These are phyloP conservation scores for Botrytis cinerea DNA, from an alignment of 2,329 filamentous ascomycete species.

Conservation along the genomic window DNA sequence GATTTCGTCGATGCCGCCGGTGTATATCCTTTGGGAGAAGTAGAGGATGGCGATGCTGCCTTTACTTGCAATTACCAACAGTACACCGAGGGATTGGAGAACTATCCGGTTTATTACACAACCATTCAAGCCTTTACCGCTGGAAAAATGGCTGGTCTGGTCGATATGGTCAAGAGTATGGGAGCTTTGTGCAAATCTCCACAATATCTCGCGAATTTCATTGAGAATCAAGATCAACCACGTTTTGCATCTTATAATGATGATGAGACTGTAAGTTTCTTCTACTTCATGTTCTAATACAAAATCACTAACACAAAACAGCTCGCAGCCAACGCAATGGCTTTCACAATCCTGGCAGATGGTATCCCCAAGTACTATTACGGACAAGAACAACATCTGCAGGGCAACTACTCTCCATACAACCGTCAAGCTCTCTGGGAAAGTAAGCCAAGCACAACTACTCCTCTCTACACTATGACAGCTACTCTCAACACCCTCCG, in stretches of 20 bases:
- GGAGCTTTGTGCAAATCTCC: slow-evolving; percentile 37
- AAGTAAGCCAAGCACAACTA: slow-evolving; percentile 42
- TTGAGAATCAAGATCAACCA: slow-evolving; percentile 47
- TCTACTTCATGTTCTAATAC: neutral
- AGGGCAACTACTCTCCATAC: slow-evolving; percentile 43
- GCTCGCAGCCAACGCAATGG: slow-evolving; percentile 49
- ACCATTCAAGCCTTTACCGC: slow-evolving; percentile 33
- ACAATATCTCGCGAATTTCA: slow-evolving; percentile 44
- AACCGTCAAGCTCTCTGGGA: slow-evolving; percentile 50
- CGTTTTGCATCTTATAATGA: slow-evolving; percentile 43
- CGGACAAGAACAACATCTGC: slow-evolving; percentile 55
- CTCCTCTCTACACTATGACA: slow-evolving; percentile 46
- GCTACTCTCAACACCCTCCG: slow-evolving; percentile 29
- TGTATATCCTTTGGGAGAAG: slow-evolving; percentile 63
- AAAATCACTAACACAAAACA: slow-evolving; percentile 11
- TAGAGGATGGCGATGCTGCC: slow-evolving; percentile 54
- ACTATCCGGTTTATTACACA: slow-evolving; percentile 28
- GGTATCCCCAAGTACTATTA: slow-evolving; percentile 56
- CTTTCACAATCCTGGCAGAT: slow-evolving; percentile 51
- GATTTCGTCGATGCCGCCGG: slow-evolving; percentile 54
- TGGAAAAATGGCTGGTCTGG: slow-evolving; percentile 21
- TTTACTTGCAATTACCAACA: slow-evolving; percentile 43
- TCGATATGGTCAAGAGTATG: slow-evolving; percentile 24
- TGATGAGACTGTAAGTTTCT: slow-evolving; percentile 28
- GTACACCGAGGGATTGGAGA: slow-evolving; percentile 27